A percentile compares a stretch with the other conserved stretches of the same genome.
These are phyloP conservation scores for Trichoderma pleuroti DNA, from an alignment of 2,329 filamentous ascomycete genomes.

Conservation along the genomic window DNA sequence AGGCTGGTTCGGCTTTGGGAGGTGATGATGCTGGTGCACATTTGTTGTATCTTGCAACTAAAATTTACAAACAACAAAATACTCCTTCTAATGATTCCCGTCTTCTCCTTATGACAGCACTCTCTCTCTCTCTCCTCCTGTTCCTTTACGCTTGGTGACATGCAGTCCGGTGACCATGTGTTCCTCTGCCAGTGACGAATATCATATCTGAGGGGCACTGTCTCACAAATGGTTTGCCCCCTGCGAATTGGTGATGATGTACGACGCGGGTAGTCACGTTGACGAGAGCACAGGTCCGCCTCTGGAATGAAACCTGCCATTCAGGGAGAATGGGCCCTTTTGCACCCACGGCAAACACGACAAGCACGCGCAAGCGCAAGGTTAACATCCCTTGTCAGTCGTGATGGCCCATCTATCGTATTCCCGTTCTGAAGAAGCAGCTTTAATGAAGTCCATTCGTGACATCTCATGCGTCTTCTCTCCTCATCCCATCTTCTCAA, in stretches of 20 bases:
- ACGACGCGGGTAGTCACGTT: background rate
- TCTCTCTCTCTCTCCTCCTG: background rate
- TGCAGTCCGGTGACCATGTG: background rate
- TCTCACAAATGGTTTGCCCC: background rate
- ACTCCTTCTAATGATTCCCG: background rate
- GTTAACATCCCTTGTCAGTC: background rate
- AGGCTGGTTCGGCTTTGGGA: conserved; percentile 74
- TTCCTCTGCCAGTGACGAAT: background rate
- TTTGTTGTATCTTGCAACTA: background rate
- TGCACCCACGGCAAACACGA: background rate
- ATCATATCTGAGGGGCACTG: background rate
- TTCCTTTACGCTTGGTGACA: background rate
- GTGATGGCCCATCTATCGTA: background rate
- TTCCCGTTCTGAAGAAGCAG: background rate
- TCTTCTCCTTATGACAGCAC: background rate
- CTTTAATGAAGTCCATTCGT: background rate
- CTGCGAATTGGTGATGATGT: background rate
- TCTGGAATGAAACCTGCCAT: conserved; percentile 7
- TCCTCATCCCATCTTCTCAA: background rate
- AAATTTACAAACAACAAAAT: background rate
- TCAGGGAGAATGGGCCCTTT: background rate
- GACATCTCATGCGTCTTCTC: background rate
- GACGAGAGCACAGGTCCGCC: background rate
- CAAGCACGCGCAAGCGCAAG: background rate
- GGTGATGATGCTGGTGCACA: conserved; percentile 33